Conservation (phyloP, 768 basidiomycete genomes). For the Russula olivacea region DNA sequence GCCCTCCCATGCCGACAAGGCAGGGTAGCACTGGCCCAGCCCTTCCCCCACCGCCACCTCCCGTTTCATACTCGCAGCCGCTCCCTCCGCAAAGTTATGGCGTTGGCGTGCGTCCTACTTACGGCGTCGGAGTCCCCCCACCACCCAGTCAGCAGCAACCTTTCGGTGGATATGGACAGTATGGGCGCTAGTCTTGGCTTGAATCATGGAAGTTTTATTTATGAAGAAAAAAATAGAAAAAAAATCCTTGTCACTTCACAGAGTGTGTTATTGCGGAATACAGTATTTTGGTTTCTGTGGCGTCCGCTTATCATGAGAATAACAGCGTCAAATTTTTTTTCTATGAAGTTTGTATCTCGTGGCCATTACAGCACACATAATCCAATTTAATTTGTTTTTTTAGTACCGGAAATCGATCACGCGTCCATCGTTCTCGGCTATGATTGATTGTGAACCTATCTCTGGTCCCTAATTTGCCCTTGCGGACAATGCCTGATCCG, state of each 20-base stretch:
- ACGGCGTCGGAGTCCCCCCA: conserved; percentile 19
- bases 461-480: neutral
- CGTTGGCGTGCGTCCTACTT: conserved; percentile 10
- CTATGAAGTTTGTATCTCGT: neutral
- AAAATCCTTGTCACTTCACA: neutral
- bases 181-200: conserved; percentile 30
- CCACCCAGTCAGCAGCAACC: conserved; percentile 32
- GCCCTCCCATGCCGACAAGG: conserved; percentile 4
- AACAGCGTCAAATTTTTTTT: neutral
- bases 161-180: conserved; percentile 29
- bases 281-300: conserved; percentile 2
- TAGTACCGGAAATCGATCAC: neutral
- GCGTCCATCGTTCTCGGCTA: neutral
- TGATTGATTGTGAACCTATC: neutral
- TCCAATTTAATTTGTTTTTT: neutral
- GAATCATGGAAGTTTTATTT: conserved; percentile 8
- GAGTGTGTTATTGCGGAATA: conserved; percentile 7
- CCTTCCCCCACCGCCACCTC: conserved; percentile 31
- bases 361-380: neutral
- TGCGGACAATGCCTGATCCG: neutral
- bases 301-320: neutral
- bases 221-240: conserved; percentile 3
- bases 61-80: conserved; percentile 28
- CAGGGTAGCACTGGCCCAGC: conserved; percentile 23
- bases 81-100: conserved; percentile 24